phyloP scores from a whole-genome alignment of 805 yeast species.

The Saccharomycopsis fermentans region DNA sequence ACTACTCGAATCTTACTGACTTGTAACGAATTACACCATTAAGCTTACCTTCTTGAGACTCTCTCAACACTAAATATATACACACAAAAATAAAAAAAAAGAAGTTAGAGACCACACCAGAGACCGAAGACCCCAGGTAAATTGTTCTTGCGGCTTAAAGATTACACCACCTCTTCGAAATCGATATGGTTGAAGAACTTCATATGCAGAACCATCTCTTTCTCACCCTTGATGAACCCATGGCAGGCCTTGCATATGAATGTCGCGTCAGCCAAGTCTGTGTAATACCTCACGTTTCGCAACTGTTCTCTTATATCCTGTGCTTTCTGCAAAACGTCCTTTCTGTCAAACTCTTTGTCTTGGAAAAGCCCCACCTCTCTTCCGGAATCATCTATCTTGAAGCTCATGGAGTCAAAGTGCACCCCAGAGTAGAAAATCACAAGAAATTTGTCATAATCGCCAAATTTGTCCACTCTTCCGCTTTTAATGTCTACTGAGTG shows the following conservation, averaged over 20 bases:
- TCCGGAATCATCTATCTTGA: neutral
- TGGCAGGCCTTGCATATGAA: slow-evolving; percentile 51
- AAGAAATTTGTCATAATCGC: slow-evolving; percentile 31
- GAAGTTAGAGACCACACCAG: too few species aligned
- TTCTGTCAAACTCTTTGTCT: slow-evolving; percentile 32
- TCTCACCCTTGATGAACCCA: slow-evolving; percentile 45
- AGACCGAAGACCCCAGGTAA: too few species aligned
- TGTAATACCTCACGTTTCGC: slow-evolving; percentile 45
- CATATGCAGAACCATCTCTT: slow-evolving; percentile 57
- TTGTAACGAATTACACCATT: too few species aligned
- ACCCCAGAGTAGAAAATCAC: slow-evolving; percentile 56
- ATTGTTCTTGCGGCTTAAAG: neutral
- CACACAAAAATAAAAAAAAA: neutral
- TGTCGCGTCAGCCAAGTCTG: slow-evolving; percentile 52
- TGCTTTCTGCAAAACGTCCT: slow-evolving; percentile 29
- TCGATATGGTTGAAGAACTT: slow-evolving; percentile 46
- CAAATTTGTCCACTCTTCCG: slow-evolving; percentile 44
- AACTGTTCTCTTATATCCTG: slow-evolving; percentile 29
- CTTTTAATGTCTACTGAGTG: slow-evolving; percentile 57
- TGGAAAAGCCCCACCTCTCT: slow-evolving; percentile 22
- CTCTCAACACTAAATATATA: too few species aligned
- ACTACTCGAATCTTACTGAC: too few species aligned
- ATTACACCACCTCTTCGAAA: slow-evolving; percentile 44
- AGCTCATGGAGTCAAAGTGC: slow-evolving; percentile 56
- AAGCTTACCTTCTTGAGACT: too few species aligned